Base-by-base conservation (phyloP, 2,329 filamentous ascomycete species). In the Chaetomium sp. region DNA sequence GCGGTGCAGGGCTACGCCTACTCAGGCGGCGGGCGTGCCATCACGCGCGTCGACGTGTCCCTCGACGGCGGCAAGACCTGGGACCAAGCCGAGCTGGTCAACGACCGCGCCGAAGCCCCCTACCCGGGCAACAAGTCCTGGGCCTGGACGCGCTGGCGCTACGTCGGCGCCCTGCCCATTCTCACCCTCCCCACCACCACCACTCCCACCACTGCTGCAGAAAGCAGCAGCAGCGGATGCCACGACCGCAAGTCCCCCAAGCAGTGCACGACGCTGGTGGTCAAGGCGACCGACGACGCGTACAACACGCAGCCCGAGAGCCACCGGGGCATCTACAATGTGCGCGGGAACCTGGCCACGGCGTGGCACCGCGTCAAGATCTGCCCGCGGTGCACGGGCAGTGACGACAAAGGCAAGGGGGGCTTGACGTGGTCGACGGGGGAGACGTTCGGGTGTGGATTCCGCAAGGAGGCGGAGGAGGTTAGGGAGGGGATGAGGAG, bases 281-380 rank as follows among this genome's bases (percentile, higher is more conserved):
- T 89, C 70, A 90, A 89, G 75, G 87, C 87, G 7, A 86, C 84
- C 2, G 87, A 90, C 71, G 85, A 87, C 68, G 78, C 82, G 2
- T 90, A 90, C 74, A 90, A 90, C 68, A 85, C 85, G 0, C 87
- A 90, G 74, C 87, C 87, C 0, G 84, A 88, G 72, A 82, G 76
- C 47, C 84, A 87, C 68, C 78, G 79, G 47, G 81, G 81, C 38
- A 87, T 86, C 33, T 90, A 86, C 75, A 90, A 90, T 66, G 77
- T 87, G 42, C 79, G 87, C 1, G 87, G 87, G 0, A 89, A 89
- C 72, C 77, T 89, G 62, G 85, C 86, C 1, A 88, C 85, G n/a
- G 87, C 86, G 0, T 90, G 87, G 87, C 86, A 90, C 72, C 81
- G 86, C 2, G 78, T 89, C 3, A 75, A 68, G 21, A 70, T 79